A percentile compares a stretch with the other conserved stretches of the same genome.
phyloP scores from a whole-genome alignment of 306 rosid genomes.

The Citrullus colocynthis region DNA sequence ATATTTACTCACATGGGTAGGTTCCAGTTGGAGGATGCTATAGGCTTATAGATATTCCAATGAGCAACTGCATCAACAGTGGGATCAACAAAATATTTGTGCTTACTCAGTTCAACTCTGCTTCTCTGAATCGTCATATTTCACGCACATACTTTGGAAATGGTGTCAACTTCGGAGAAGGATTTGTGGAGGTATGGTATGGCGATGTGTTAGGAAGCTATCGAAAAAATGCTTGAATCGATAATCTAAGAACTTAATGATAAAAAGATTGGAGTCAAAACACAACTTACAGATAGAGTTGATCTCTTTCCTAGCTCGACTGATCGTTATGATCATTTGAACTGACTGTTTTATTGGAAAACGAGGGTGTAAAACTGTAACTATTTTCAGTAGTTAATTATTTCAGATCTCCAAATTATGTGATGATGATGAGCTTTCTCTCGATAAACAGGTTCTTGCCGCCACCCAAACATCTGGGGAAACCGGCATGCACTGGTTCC shows the following conservation, averaged over 20 bases:
- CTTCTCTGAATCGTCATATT: conserved; percentile 35
- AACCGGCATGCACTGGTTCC: conserved; percentile 44
- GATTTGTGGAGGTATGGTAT: conserved; percentile 39
- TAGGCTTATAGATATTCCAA: conserved; percentile 37
- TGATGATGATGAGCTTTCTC: not conserved
- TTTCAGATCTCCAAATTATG: not conserved
- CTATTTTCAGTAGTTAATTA: not conserved
- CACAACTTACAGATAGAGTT: not conserved
- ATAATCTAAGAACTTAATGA: not conserved
- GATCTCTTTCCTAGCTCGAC: not conserved
- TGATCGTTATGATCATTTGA: not conserved
- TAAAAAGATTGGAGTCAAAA: not conserved
- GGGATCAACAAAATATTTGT: conserved; percentile 36
- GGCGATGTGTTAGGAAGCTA: not conserved
- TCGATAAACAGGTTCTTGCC: conserved; percentile 24
- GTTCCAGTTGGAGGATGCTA: conserved; percentile 48
- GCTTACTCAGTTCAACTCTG: conserved; percentile 37
- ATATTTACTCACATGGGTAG: conserved; percentile 11
- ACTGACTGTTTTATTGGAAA: not conserved
- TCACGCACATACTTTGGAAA: conserved; percentile 38
- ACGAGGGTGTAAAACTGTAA: not conserved
- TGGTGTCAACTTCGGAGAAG: conserved; percentile 35
- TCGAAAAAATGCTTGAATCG: not conserved
- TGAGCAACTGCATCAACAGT: conserved; percentile 41
- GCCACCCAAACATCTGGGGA: conserved; percentile 45